Base-by-base conservation (phyloP, 768 basidiomycete species). In the Crassisporium funariophilum region DNA sequence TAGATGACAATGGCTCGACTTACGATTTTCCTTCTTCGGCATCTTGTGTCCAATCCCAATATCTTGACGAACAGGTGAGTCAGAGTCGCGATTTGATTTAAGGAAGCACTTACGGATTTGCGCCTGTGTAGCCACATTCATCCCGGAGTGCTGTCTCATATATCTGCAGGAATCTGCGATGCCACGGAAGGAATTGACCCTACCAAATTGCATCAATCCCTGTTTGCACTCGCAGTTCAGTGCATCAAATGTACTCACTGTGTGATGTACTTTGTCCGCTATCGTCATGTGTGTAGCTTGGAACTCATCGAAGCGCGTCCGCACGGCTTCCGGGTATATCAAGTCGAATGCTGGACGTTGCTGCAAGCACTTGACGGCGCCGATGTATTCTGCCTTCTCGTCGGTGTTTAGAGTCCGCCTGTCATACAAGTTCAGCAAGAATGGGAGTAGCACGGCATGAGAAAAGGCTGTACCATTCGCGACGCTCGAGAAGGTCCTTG, bases 1-100 rank as follows among this genome's bases (percentile, higher is more conserved):
- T 1, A 35, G n/a, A 34, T 12, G 5, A 21, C 15, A 41, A n/a
- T 5, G 19, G 4, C 8, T 4, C 4, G n/a, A 54, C 57, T 42
- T 47, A 65, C 63, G 50, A 48, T 13, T 45, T 22, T 9, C 43
- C 52, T 19, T 38, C 52, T 38, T 68, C 66, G 1, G 62, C 57
- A 43, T 74, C 72, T 22, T 52, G 57, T 3, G 66, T 67, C 71
- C 71, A 73, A 39, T 73, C 64, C 72, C 72, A 75, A 34, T 70
- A 73, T 5, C 72, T 73, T 9, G 5, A 31, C 6, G 16, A 22
- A 22, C 4, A 24, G 40, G 11, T 16, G 13, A 8, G 17, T 43
- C 19, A 6, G 19, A 17, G 27, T 33, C 13, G 3, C 6, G 6
- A 16, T 9, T 16, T 16, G 19, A n/a, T 22, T 5, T 9, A 33